A percentile compares a stretch with the other conserved stretches of the same genome.
Conservation (phyloP, 2,329 filamentous ascomycete genomes). For the Pseudocercospora cruenta region DNA sequence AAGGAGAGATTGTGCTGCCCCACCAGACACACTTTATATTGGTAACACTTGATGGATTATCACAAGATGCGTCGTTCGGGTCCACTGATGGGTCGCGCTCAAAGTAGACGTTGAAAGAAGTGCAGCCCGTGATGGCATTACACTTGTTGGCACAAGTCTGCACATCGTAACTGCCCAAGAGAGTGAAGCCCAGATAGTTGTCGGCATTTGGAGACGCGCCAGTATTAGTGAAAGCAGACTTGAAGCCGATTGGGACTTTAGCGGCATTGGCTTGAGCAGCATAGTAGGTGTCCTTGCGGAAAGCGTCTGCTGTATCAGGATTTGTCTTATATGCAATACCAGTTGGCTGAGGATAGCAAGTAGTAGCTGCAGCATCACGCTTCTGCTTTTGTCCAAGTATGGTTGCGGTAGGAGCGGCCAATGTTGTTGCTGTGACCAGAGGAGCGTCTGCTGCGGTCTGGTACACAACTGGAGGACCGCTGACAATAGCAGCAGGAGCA, state of each 20-base stretch:
- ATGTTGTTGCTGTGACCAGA: slow-evolving; percentile 16
- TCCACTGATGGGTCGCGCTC: slow-evolving; percentile 41
- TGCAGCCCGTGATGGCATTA: slow-evolving; percentile 26
- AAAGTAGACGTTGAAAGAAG: slow-evolving; percentile 35
- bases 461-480: slow-evolving; percentile 18
- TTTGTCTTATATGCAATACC: slow-evolving; percentile 9
- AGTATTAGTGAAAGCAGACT: slow-evolving; percentile 18
- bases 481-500: not conserved
- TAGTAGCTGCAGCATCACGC: slow-evolving; percentile 9
- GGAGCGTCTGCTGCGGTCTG: slow-evolving; percentile 17
- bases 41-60: slow-evolving; percentile 40
- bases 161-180: slow-evolving; percentile 26
- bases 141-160: slow-evolving; percentile 26
- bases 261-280: slow-evolving; percentile 12
- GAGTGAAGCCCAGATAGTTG: slow-evolving; percentile 8
- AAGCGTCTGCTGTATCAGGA: slow-evolving; percentile 13
- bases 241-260: slow-evolving; percentile 18
- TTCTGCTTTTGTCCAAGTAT: not conserved
- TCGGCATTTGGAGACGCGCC: slow-evolving; percentile 18
- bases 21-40: slow-evolving; percentile 43
- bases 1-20: slow-evolving; percentile 35
- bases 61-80: slow-evolving; percentile 36
- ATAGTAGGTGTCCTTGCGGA: slow-evolving; percentile 17
- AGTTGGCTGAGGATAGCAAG: slow-evolving; percentile 17
- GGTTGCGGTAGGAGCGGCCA: slow-evolving; percentile 8